Base-by-base conservation (phyloP, 306 rosid genomes). In the Luffa acutangula region DNA sequence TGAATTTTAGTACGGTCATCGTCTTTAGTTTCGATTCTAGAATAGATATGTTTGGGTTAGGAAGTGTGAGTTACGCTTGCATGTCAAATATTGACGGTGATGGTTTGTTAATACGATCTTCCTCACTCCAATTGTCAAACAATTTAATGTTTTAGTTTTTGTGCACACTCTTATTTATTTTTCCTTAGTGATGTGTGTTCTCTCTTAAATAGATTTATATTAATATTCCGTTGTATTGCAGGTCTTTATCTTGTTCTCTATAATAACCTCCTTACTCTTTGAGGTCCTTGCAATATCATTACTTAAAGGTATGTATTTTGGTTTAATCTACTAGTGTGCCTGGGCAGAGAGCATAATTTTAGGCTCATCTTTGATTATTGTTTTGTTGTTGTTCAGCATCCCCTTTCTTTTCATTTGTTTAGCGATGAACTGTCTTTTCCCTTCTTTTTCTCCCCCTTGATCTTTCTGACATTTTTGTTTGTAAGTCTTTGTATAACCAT, bases 201-300 rank as follows among this genome's bases (percentile, higher is more conserved):
- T 34, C n/a, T 9, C 64, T 52, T 36, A 34, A 33, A 33, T n/a
- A 73, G 13, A 73, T 49, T 7, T 49, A 33, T 48, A 51, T 73
- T 73, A 52, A 33, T 13, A 25, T 58, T 71, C 77, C 66, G 31
- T 78, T 41, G 41, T 82, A 80, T 33, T 90, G 88, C 97, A 95
- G 99, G 97, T 90, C 76, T 96, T 96, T 82, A 89, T 89, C 31
- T 64, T 87, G 84, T 96, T 89, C 89, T 90, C 98, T 80, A 36
- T 89, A 57, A 76, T 82, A 21, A 72, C 63, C 34, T 89, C 99
- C 2, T 85, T 96, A 62, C 88, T 96, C 48, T 84, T 93, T 74
- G 94, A 93, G 87, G 86, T 93, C 81, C 31, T 93, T 84, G 86
- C 89, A 3, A 79, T 96, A 60, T 82, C 92, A 83, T 62, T 87